Evolutionary conservation across 495 filamentous ascomycete genomes (phyloP).

Genomic region (Penicillium egyptiacum): DNA sequence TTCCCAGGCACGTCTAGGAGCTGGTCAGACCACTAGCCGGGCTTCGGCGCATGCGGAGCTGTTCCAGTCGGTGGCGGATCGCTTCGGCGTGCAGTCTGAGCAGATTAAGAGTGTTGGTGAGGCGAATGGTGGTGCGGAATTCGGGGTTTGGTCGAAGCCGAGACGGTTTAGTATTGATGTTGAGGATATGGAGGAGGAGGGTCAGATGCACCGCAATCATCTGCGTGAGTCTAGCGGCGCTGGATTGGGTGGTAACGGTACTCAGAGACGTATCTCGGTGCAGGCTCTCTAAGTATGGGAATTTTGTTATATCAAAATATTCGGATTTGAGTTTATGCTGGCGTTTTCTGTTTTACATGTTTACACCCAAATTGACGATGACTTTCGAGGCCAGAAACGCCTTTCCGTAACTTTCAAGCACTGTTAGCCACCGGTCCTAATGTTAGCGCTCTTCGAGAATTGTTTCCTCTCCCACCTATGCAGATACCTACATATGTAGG

Average conservation of each 20-base stretch:
- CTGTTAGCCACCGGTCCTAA: no score
- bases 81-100: conserved; percentile 33
- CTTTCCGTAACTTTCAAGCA: no score
- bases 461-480: no score
- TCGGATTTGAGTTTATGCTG: background rate
- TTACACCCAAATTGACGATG: background rate
- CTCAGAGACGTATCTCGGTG: conserved; percentile 28
- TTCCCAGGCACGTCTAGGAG: conserved; percentile 35
- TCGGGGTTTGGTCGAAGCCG: conserved; percentile 43
- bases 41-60: conserved; percentile 30
- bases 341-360: background rate
- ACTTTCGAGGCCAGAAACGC: no score
- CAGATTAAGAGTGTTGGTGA: conserved; percentile 27
- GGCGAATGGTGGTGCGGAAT: conserved; percentile 29
- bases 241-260: conserved; percentile 34
- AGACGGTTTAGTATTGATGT: conserved; percentile 45
- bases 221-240: conserved; percentile 39
- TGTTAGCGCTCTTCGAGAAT: no score
- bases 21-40: conserved; percentile 20
- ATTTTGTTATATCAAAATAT: background rate
- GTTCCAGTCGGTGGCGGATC: conserved; percentile 32
- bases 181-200: conserved; percentile 34
- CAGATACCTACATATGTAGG: no score
- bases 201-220: conserved; percentile 36
- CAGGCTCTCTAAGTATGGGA: conserved; percentile 21